These are phyloP conservation scores for Fusarium guadeloupense DNA, from an alignment of 2,329 filamentous ascomycete species.

Conservation along the genomic window DNA sequence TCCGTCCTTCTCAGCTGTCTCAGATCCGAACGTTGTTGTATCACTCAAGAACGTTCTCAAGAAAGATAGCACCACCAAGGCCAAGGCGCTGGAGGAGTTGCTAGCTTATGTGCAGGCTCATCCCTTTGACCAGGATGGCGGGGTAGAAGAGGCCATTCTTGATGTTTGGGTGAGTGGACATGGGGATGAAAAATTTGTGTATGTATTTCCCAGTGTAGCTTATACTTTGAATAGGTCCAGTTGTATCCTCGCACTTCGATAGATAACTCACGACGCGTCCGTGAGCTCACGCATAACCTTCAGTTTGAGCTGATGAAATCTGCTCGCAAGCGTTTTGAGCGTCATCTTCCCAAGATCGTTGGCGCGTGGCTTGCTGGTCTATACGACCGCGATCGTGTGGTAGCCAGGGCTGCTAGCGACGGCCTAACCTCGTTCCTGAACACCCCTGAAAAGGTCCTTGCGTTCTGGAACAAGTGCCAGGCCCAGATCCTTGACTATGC, in stretches of 20 bases:
- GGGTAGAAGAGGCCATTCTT: slow-evolving; percentile 81
- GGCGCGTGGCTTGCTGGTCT: slow-evolving; percentile 91
- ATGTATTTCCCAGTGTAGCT: background rate
- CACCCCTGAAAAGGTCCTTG: slow-evolving; percentile 78
- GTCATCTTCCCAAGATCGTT: slow-evolving; percentile 77
- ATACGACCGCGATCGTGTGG: slow-evolving; percentile 84
- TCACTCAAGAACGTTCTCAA: slow-evolving; percentile 93
- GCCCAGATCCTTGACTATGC: slow-evolving; percentile 83
- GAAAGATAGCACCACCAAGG: slow-evolving; percentile 91
- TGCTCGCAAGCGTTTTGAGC: slow-evolving; percentile 84
- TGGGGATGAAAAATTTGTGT: background rate
- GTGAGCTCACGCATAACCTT: slow-evolving; percentile 82
- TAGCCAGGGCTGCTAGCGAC: slow-evolving; percentile 78
- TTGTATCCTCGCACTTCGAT: slow-evolving; percentile 90
- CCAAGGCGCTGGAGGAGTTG: slow-evolving; percentile 89
- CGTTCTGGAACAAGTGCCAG: slow-evolving; percentile 86
- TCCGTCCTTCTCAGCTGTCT: slow-evolving; percentile 79
- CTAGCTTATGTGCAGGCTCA: slow-evolving; percentile 68
- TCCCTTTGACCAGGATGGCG: slow-evolving; percentile 64
- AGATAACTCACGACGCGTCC: slow-evolving; percentile 86
- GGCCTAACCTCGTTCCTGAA: slow-evolving; percentile 79
- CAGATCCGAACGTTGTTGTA: slow-evolving; percentile 83
- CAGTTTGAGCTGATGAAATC: slow-evolving; percentile 71
- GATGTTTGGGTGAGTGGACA: slow-evolving; percentile 77
- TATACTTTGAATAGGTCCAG: slow-evolving; percentile 67